Percentiles rank a stretch among this genome's conserved stretches.
phyloP scores from a whole-genome alignment of 2,329 filamentous ascomycete species.

The Cordyceps militaris region DNA sequence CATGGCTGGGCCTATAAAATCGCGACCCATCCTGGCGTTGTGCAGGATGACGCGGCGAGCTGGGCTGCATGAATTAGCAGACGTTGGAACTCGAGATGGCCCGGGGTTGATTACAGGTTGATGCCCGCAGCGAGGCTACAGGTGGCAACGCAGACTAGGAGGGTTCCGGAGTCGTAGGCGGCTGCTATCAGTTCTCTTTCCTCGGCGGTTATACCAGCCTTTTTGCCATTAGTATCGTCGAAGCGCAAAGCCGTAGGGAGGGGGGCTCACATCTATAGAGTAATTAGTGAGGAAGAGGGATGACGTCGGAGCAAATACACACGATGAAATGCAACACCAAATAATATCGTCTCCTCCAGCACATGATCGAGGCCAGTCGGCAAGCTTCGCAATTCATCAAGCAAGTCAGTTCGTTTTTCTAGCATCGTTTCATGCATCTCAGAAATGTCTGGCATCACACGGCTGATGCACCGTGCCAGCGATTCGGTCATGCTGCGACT shows the following conservation, averaged over 20 bases:
- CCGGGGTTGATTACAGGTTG: constrained; percentile 45
- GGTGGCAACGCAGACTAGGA: constrained; percentile 69
- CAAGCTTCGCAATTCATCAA: constrained; percentile 60
- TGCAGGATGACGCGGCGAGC: constrained; percentile 70
- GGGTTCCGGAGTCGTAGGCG: constrained; percentile 60
- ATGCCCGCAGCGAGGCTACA: constrained; percentile 80
- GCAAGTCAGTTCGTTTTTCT: constrained; percentile 54
- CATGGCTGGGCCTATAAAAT: constrained; percentile 72
- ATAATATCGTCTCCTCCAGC: constrained; percentile 56
- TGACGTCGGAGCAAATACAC: constrained; percentile 22
- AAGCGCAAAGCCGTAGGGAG: background rate
- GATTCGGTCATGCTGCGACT: constrained; percentile 62
- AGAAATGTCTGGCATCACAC: constrained; percentile 50
- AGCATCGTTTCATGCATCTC: constrained; percentile 41
- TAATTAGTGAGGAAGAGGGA: background rate
- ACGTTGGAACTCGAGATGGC: background rate
- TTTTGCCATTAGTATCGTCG: constrained; percentile 20
- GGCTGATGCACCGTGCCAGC: constrained; percentile 60
- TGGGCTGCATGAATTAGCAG: constrained; percentile 29
- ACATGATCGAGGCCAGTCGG: constrained; percentile 58
- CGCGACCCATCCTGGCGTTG: constrained; percentile 67
- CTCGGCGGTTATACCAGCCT: constrained; percentile 65
- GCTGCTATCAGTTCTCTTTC: constrained; percentile 65
- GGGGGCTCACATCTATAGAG: constrained; percentile 30
- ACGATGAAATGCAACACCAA: constrained; percentile 70